These are phyloP conservation scores for Solanum phureja DNA, from an alignment of 257 asterid species.

Conservation along the genomic window DNA sequence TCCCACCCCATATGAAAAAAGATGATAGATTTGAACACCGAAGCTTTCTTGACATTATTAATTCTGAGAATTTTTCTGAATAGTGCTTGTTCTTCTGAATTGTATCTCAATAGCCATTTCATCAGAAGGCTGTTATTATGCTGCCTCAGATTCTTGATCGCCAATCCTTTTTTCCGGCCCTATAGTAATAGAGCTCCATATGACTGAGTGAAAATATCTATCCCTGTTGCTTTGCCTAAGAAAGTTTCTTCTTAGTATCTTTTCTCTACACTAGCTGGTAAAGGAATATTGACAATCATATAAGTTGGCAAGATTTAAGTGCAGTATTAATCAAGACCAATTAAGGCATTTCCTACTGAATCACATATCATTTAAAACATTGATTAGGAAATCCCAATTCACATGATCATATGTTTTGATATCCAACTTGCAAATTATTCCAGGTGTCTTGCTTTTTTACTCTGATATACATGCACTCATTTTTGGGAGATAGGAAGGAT, in stretches of 20 bases:
- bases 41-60: not conserved
- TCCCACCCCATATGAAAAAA: not conserved
- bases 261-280: not conserved
- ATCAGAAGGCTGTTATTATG: not conserved
- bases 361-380: not conserved
- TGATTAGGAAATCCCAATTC: not conserved
- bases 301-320: not conserved
- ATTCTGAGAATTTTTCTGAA: not conserved
- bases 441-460: not conserved
- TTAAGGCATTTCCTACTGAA: not conserved
- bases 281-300: not conserved
- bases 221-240: not conserved
- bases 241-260: not conserved
- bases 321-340: not conserved
- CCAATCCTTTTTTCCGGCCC: not conserved
- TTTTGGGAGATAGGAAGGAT: not conserved
- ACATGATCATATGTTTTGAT: not conserved
- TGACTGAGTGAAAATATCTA: not conserved
- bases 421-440: not conserved
- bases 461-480: not conserved
- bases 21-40: not conserved
- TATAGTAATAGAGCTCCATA: not conserved
- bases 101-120: not conserved
- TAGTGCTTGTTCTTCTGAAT: not conserved
- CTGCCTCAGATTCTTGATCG: not conserved